Base-by-base conservation (phyloP, 345 rosid genomes). In the Linum tenue region DNA sequence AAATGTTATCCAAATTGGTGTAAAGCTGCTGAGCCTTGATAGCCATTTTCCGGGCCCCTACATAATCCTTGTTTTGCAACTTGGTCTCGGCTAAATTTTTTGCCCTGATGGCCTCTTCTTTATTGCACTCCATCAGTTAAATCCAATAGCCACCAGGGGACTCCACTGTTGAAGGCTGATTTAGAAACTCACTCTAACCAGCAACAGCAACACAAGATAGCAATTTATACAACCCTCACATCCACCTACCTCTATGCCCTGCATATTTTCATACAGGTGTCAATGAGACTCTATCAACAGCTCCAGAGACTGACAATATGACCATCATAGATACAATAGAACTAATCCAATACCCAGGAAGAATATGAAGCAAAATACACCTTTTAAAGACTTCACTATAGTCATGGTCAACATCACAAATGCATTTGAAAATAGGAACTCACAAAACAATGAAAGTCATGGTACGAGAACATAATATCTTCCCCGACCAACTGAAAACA, bases 71-170 rank as follows among this genome's bases (percentile, higher is more conserved):
- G 38, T 68, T 81, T 59, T 69, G 77, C 97, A 94, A 80, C 76
- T 64, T 84, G 17, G 57, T 72, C 79, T 84, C 87, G 7, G 96
- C 99, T 48, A 86, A 44, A 5, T 31, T 81, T 75, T 77, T 90
- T 72, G 90, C 91, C 74, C 92, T 78, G 61, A 88, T 57, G 69
- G 99, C 99, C 88, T 90, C 99, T 62, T 88, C 97, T 75, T 83
- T 90, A 78, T 94, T 88, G 78, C 87, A 77, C 48, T 86, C 90
- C 99, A 90, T 94, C 38, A 22, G 50, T 40, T 22, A 56, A 39
- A 1, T 41, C 50, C 59, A 68, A 63, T 2, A 22, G 14, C 67
- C 50, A 60, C 14, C 14, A 9, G 14, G 53, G 14, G 15, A 48
- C 53, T 9, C 14, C 15, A 5, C 31, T 9, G 53, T 15, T 9